Conservation (phyloP, 164 flowering plant species). For the Vitis cinerea region DNA sequence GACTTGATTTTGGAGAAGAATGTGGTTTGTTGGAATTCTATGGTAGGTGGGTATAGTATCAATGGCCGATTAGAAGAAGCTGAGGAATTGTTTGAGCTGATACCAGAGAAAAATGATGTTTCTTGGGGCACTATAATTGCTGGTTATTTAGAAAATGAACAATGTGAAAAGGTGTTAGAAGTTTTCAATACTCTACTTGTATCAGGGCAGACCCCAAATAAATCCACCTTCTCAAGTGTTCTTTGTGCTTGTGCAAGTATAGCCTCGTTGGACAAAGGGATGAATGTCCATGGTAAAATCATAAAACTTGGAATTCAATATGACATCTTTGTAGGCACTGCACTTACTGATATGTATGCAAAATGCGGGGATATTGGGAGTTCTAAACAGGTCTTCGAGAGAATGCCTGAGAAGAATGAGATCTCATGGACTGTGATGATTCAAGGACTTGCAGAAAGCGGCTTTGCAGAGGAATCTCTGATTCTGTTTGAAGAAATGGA, state of each 20-base stretch:
- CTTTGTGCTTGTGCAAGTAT: conserved; percentile 57
- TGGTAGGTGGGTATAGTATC: conserved; percentile 52
- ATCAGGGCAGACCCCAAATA: conserved; percentile 47
- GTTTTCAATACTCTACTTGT: conserved; percentile 45
- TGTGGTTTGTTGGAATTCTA: conserved; percentile 59
- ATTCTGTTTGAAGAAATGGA: conserved; percentile 49
- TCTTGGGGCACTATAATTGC: conserved; percentile 58
- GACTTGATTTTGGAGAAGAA: conserved; percentile 37
- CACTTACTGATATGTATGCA: conserved; percentile 68
- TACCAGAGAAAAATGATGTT: conserved; percentile 36
- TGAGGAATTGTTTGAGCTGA: conserved; percentile 39
- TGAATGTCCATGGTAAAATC: conserved; percentile 43
- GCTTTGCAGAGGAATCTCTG: conserved; percentile 47
- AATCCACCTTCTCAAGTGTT: conserved; percentile 49
- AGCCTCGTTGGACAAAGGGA: conserved; percentile 54
- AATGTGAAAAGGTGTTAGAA: conserved; percentile 44
- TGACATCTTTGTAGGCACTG: conserved; percentile 56
- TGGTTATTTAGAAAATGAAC: conserved; percentile 40
- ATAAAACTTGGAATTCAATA: conserved; percentile 47
- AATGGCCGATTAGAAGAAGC: conserved; percentile 55
- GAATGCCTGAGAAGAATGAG: conserved; percentile 49
- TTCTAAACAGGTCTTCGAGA: conserved; percentile 39
- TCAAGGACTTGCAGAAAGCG: conserved; percentile 69
- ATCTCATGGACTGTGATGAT: conserved; percentile 65
- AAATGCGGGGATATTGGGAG: conserved; percentile 58